Evolutionary conservation across 192 early-diverging fungal species (phyloP).

Genomic region (Coemansia sp.): DNA sequence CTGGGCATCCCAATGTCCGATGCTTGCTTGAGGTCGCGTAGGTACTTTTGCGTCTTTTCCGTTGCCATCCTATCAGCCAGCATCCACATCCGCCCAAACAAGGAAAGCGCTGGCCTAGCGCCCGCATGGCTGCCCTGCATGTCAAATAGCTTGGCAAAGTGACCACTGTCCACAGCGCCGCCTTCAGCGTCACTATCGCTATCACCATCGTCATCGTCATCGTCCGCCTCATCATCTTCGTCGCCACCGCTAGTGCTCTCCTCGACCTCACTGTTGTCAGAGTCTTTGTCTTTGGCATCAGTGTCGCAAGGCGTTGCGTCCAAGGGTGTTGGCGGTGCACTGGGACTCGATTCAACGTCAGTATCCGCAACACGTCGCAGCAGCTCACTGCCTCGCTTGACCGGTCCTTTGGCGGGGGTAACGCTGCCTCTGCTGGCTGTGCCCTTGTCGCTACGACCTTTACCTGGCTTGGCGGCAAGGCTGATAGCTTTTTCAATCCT

Average conservation of each 20-base stretch:
- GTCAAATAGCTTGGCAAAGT: slow-evolving; percentile 27
- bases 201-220: slow-evolving; percentile 2
- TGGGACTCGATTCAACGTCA: not conserved
- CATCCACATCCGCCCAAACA: slow-evolving; percentile 51
- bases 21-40: slow-evolving; percentile 16
- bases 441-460: not conserved
- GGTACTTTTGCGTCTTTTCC: slow-evolving; percentile 18
- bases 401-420: not conserved
- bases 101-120: slow-evolving; percentile 20
- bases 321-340: not conserved
- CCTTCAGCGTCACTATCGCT: not conserved
- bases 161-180: slow-evolving; percentile 5
- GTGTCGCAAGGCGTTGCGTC: not conserved
- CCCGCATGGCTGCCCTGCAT: slow-evolving; percentile 1
- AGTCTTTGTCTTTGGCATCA: slow-evolving; percentile 3
- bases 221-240: not conserved
- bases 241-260: slow-evolving; percentile 5
- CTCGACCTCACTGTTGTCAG: not conserved
- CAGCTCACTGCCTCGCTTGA: not conserved
- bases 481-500: slow-evolving; percentile 28
- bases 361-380: not conserved
- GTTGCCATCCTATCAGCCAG: slow-evolving; percentile 37
- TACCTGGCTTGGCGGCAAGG: not conserved
- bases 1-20: not conserved
- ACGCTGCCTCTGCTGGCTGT: not conserved